Conservation (phyloP, 306 rosid species). For the Malus domestica region DNA sequence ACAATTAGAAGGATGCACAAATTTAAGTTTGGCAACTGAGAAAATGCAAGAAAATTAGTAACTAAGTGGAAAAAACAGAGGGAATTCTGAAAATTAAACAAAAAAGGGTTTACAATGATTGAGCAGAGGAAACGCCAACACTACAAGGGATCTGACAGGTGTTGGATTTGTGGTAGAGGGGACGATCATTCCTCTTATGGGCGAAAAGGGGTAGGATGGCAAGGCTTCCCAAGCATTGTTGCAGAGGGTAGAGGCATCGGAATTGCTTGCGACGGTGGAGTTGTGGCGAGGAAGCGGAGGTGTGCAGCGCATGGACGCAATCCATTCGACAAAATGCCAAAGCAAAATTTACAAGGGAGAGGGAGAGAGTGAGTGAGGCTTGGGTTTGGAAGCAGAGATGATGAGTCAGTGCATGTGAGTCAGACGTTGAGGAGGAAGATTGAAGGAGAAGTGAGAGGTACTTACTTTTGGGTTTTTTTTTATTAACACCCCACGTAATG, state of each 20-base stretch:
- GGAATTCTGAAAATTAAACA: not conserved
- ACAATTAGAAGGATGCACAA: not conserved
- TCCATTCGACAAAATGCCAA: conserved; percentile 17
- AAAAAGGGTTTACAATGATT: conserved; percentile 12
- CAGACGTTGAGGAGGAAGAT: too few species aligned
- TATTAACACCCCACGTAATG: not conserved
- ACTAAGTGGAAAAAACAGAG: not conserved
- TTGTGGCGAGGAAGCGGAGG: conserved; percentile 15
- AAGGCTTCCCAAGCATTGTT: not conserved
- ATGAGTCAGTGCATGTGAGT: not conserved
- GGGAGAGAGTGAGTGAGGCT: not conserved
- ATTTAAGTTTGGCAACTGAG: not conserved
- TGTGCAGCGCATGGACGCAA: conserved; percentile 30
- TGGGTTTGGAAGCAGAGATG: not conserved
- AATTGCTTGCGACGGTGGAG: conserved; percentile 17
- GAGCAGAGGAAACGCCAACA: conserved; percentile 26
- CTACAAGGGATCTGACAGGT: not conserved
- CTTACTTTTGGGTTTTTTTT: not conserved
- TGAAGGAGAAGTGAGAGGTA: not conserved
- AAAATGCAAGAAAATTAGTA: not conserved
- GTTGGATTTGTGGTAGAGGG: not conserved
- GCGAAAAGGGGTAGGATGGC: conserved; percentile 7
- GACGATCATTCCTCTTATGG: conserved; percentile 4
- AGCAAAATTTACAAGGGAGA: not conserved
- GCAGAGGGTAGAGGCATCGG: conserved; percentile 11